These are phyloP conservation scores for Spirogloea muscicola DNA, from an alignment of 139 green algal genomes.

Conservation along the genomic window DNA sequence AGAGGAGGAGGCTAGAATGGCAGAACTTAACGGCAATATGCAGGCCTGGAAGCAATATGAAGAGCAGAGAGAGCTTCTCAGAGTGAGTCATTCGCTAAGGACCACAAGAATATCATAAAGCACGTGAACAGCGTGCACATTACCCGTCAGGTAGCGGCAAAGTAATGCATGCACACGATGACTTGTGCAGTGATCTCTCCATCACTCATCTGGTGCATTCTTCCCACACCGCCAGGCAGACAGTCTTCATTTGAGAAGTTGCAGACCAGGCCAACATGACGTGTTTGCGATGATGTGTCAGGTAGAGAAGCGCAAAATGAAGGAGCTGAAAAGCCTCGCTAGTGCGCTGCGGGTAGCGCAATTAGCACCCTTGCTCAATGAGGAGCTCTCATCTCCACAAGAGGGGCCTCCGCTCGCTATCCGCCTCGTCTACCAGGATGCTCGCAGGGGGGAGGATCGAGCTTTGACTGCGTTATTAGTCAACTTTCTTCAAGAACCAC, in stretches of 20 bases:
- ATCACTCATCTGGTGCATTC: too few species aligned
- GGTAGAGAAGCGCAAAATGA: neutral
- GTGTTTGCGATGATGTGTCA: neutral
- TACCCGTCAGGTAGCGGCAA: too few species aligned
- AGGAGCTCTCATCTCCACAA: neutral
- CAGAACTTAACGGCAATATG: too few species aligned
- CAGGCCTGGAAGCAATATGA: too few species aligned
- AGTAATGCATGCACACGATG: too few species aligned
- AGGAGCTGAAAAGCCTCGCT: neutral
- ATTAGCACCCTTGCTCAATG: neutral
- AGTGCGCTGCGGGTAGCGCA: neutral
- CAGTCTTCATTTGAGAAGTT: too few species aligned
- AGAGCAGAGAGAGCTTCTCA: neutral
- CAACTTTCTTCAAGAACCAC: neutral
- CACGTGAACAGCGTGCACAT: neutral
- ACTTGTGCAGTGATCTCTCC: too few species aligned
- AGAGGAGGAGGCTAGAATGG: neutral
- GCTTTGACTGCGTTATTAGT: neutral
- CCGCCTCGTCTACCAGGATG: neutral
- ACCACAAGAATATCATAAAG: too few species aligned
- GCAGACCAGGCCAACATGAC: too few species aligned
- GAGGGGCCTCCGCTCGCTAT: too few species aligned
- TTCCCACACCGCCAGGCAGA: too few species aligned
- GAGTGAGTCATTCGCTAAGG: neutral
- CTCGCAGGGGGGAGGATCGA: neutral